Evolutionary conservation across 2,329 filamentous ascomycete genomes (phyloP), one percentile per base, ranked within the genome.

Genomic region (Niveomyces coronatus): DNA sequence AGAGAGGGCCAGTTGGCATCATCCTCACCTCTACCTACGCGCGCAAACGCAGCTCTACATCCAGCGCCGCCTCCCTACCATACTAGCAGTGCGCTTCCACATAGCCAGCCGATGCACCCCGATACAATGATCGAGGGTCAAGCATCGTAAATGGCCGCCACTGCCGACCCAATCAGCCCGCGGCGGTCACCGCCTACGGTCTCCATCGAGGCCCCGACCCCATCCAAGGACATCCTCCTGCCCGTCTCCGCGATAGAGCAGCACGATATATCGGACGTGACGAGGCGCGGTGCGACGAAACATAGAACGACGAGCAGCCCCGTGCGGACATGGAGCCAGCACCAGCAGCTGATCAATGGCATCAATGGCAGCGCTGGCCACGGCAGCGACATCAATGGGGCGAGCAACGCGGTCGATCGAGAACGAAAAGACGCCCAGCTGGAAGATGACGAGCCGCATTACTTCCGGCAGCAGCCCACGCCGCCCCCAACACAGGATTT

Each of bases 91-190:
- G 22, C 22, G 7, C 7, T 24, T 24, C 22, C 7, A 24, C 22
- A 24, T 7, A 24, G 11, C 7, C 7, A 24, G 11, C 7, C 22
- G 22, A 24, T 7, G 11, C 22, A 24, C 7, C 22, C 18, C 15
- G 14, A 31, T 13, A 20, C n/a, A 27, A 40, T 35, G 32, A 17
- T 29, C 18, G 7, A 34, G 23, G 17, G 23, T 33, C 11, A 22
- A 26, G 9, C 9, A 5, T n/a, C n/a, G n/a, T 27, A 11, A 26
- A 23, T 53, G 51, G 49, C 50, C 43, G 46, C 44, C 35, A 44
- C 48, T 37, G 40, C 48, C 37, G 45, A 51, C 37, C 36, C 48
- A 31, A 44, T 49, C 44, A 45, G 37, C 44, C 38, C 44, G 17
- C 38, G 30, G 13, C 22, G 44, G 28, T 30, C 43, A 16, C 36